Base-by-base conservation (phyloP, 176 grass and related monocot genomes). In the Tillandsia leiboldiana region DNA sequence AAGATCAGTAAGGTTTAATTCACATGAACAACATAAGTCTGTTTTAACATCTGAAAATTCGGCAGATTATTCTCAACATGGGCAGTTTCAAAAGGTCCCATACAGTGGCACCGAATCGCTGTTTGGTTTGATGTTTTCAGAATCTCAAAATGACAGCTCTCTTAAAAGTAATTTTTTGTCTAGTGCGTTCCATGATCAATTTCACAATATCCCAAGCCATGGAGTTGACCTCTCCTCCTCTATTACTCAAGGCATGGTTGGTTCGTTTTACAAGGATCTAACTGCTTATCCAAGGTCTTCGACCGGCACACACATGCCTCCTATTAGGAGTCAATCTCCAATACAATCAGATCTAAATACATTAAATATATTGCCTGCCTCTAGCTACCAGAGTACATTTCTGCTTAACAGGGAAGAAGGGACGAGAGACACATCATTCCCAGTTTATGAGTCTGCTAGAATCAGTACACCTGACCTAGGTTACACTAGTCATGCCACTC, bases 1-100 rank as follows among this genome's bases (percentile, higher is more conserved):
- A 75, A 67, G 79, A 53, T 66, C 84, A 81, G 70, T 73, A 63
- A 75, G 59, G 7, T 48, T 67, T 53, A 75, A 72, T 82, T 87
- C 84, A 57, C 64, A 70, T 51, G 75, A 68, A 48, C 76, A 76
- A 70, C 71, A 82, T 64, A 82, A 66, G 28, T 3, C 64, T 67
- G 12, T 48, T 67, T 42, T 67, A 48, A 42, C 33, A 2, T 67
- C 64, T 10, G 64, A 67, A 47, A 29, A 67, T 48, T 48, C 29
- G 15, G 15, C 15, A n/a, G 12, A 1, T 67, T 5, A 12, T 8
- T 67, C 64, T 33, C 64, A 49, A 42, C 64, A 48, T 67, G 63
- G 26, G 33, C 12, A 7, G 12, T 15, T 47, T 15, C 28, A 15
- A 67, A 67, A 8, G 12, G 54, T 58, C n/a, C 18, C 54, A 20